A percentile compares a stretch with the other conserved stretches of the same genome.
Conservation (phyloP, 768 basidiomycete species). For the Termitomyces sp. region DNA sequence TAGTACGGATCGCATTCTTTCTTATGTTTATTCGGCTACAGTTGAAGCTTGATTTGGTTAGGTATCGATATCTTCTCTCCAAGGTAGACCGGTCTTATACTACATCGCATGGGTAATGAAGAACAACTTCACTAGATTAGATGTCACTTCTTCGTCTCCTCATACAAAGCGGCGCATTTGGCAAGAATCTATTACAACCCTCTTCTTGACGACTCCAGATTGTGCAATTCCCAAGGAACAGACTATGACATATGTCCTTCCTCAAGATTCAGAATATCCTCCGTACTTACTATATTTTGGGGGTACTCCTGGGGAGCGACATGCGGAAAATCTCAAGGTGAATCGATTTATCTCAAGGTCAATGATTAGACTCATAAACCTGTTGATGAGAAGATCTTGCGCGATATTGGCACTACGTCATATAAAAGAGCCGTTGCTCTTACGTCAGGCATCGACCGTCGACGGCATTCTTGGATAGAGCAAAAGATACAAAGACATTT, state of each 20-base stretch:
- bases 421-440: slow-evolving; percentile 54
- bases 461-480: slow-evolving; percentile 44
- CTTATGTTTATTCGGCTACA: background rate
- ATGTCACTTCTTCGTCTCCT: slow-evolving; percentile 49
- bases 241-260: slow-evolving; percentile 55
- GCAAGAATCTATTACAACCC: slow-evolving; percentile 71
- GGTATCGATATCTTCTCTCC: slow-evolving; percentile 84
- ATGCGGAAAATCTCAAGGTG: slow-evolving; percentile 79
- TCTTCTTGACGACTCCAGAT: slow-evolving; percentile 58
- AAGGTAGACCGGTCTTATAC: slow-evolving; percentile 33
- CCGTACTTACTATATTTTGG: slow-evolving; percentile 67
- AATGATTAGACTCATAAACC: no score
- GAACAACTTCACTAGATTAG: slow-evolving; percentile 37
- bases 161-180: slow-evolving; percentile 72
- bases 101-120: background rate
- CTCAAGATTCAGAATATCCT: slow-evolving; percentile 54
- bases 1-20: slow-evolving; percentile 40
- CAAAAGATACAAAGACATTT: slow-evolving; percentile 52
- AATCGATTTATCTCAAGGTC: background rate
- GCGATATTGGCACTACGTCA: slow-evolving; percentile 57
- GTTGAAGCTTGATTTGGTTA: slow-evolving; percentile 18
- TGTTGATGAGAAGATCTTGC: slow-evolving; percentile 50
- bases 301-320: slow-evolving; percentile 65
- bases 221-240: slow-evolving; percentile 58
- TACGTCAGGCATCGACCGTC: slow-evolving; percentile 42